Conservation (phyloP, 2,329 filamentous ascomycete genomes). For the Trichoderma oligosporum region DNA sequence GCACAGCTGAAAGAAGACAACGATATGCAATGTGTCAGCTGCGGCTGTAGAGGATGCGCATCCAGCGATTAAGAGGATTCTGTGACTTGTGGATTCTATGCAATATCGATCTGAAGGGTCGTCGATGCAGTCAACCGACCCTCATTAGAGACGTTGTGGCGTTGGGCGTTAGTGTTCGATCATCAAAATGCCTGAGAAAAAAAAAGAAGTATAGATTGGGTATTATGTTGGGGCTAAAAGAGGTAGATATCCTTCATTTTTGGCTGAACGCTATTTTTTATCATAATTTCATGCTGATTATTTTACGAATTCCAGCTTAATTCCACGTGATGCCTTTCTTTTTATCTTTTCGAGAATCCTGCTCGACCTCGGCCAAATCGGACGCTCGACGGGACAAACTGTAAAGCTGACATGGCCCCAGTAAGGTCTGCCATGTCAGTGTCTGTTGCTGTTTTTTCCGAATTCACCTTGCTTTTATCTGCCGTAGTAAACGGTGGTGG, state of each 20-base stretch:
- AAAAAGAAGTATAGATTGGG: not conserved
- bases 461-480: slow-evolving; percentile 19
- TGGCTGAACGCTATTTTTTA: slow-evolving; percentile 29
- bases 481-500: not conserved
- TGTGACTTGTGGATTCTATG: not conserved
- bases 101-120: not conserved
- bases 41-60: slow-evolving; percentile 86
- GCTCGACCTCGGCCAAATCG: slow-evolving; percentile 58
- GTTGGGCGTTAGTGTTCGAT: slow-evolving; percentile 14
- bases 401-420: slow-evolving; percentile 66
- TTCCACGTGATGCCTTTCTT: slow-evolving; percentile 22
- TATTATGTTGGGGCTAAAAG: slow-evolving; percentile 21
- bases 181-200: not conserved
- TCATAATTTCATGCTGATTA: slow-evolving; percentile 35
- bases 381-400: slow-evolving; percentile 65
- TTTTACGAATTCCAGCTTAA: slow-evolving; percentile 25
- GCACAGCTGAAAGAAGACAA: slow-evolving; percentile 86
- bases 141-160: slow-evolving; percentile 19
- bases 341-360: slow-evolving; percentile 51
- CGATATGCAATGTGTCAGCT: slow-evolving; percentile 89
- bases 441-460: slow-evolving; percentile 33
- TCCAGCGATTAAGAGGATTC: slow-evolving; percentile 64
- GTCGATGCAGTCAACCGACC: not conserved
- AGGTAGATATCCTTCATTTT: slow-evolving; percentile 38
- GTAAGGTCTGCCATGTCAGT: slow-evolving; percentile 60